Percentiles rank a stretch among this genome's conserved stretches.
These are phyloP conservation scores for Exophiala sp. DNA, from an alignment of 2,329 filamentous ascomycete genomes.

Conservation along the genomic window DNA sequence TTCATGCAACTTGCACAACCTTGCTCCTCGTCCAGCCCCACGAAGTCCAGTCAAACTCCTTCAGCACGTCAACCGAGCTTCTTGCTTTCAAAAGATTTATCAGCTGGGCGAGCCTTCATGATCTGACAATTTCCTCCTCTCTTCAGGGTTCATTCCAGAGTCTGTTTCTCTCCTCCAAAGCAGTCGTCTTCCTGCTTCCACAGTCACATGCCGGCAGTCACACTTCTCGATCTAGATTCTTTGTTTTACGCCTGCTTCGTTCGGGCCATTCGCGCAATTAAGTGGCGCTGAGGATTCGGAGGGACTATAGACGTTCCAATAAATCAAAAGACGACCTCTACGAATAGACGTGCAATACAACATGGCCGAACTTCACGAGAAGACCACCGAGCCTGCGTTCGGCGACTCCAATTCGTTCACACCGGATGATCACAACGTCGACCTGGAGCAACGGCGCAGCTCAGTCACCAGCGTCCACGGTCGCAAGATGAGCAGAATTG, in stretches of 20 bases:
- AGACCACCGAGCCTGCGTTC: slow-evolving; percentile 12
- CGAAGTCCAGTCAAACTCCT: background rate
- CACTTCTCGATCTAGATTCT: slow-evolving; percentile 17
- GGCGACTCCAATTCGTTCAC: slow-evolving; percentile 12
- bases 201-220: slow-evolving; percentile 24
- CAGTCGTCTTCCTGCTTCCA: background rate
- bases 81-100: background rate
- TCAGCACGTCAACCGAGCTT: background rate
- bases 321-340: background rate
- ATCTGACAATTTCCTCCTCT: background rate
- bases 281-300: slow-evolving; percentile 27
- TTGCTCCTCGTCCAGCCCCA: background rate
- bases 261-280: slow-evolving; percentile 27
- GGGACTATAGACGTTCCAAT: background rate
- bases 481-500: slow-evolving; percentile 28
- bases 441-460: slow-evolving; percentile 15
- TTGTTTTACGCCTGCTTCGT: slow-evolving; percentile 29
- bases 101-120: background rate
- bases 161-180: background rate
- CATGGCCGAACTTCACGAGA: slow-evolving; percentile 23
- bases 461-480: slow-evolving; percentile 21
- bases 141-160: background rate
- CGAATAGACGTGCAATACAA: too few species aligned
- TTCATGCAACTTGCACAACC: background rate
- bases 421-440: slow-evolving; percentile 9